Conservation (phyloP, 2,329 filamentous ascomycete genomes). For the Fusarium torreyae region DNA sequence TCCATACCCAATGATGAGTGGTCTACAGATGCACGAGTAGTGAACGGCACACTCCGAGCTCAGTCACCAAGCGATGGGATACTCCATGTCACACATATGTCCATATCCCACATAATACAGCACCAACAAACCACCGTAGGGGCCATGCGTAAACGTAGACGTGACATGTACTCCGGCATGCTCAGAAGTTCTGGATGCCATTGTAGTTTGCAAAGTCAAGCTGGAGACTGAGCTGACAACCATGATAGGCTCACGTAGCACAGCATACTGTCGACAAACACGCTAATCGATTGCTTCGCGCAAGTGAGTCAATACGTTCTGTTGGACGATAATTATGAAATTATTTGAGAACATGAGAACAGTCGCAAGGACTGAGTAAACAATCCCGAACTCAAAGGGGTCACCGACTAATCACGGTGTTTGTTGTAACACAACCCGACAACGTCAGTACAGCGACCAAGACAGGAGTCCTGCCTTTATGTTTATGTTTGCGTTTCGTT, state of each 20-base stretch:
- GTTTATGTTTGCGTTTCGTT: too few relatives aligned
- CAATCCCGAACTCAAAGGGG: background rate
- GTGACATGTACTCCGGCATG: conserved; percentile 27
- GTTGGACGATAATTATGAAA: background rate
- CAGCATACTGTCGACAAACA: too few relatives aligned
- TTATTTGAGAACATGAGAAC: background rate
- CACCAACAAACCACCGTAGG: conserved; percentile 43
- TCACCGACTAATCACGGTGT: background rate
- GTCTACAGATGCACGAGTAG: background rate
- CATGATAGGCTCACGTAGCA: background rate
- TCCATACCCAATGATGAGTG: background rate
- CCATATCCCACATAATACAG: conserved; percentile 42
- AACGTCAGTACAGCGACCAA: too few relatives aligned
- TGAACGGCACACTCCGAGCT: conserved; percentile 8
- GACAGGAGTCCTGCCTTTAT: too few relatives aligned
- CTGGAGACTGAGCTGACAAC: background rate
- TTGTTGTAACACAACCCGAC: too few relatives aligned
- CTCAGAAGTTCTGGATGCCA: background rate
- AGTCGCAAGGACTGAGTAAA: background rate
- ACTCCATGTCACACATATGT: conserved; percentile 39
- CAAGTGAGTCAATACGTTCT: background rate
- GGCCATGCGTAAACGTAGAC: conserved; percentile 45
- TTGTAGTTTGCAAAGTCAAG: background rate
- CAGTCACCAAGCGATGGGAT: conserved; percentile 22
- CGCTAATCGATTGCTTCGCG: background rate